phyloP scores from a whole-genome alignment of 2,329 filamentous ascomycete genomes.

The Aspergillus aculeatinus region DNA sequence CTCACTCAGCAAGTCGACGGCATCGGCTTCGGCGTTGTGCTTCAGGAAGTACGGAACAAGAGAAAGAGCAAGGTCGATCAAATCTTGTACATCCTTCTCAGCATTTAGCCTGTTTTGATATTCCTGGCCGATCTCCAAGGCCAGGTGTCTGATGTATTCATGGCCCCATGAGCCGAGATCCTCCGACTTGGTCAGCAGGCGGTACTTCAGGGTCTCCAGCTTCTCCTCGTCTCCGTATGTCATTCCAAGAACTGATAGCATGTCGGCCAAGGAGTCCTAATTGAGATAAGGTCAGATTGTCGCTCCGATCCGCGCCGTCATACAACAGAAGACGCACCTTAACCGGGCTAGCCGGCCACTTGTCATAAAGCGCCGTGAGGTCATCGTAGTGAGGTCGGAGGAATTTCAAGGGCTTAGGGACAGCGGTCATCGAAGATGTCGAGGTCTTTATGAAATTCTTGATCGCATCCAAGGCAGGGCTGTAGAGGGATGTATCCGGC shows the following conservation, averaged over 20 bases:
- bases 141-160: constrained; percentile 94
- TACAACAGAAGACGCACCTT: constrained; percentile 59
- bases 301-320: not conserved
- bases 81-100: constrained; percentile 78
- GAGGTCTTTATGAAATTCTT: constrained; percentile 99
- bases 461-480: constrained; percentile 89
- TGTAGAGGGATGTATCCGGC: constrained; percentile 81
- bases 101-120: constrained; percentile 83
- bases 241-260: constrained; percentile 96
- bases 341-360: constrained; percentile 80
- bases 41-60: constrained; percentile 93
- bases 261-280: constrained; percentile 78
- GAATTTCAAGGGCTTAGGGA: constrained; percentile 97
- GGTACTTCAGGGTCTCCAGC: constrained; percentile 94
- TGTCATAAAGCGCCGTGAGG: constrained; percentile 81
- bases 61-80: constrained; percentile 78
- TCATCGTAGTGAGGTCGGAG: constrained; percentile 93
- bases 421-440: constrained; percentile 98
- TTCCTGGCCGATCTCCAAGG: constrained; percentile 92
- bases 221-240: constrained; percentile 96
- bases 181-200: constrained; percentile 81
- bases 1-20: constrained; percentile 94
- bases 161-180: constrained; percentile 98
- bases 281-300: not conserved
- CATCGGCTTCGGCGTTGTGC: constrained; percentile 97